Evolutionary conservation across 2,329 filamentous ascomycete genomes (phyloP).

Genomic region (Akanthomyces dipterigenus): DNA sequence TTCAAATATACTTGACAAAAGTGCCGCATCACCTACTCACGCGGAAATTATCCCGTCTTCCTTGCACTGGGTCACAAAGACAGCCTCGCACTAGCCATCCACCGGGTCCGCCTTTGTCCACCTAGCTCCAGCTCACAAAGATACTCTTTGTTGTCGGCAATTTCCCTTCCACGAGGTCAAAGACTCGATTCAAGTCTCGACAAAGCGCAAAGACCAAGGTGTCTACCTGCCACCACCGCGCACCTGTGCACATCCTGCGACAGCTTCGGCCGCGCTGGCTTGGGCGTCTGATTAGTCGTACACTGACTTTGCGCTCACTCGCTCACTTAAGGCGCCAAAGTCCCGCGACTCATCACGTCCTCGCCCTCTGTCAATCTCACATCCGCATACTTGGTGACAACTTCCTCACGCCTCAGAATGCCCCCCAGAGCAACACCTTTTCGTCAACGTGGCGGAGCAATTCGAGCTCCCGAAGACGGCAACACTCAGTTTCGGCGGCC

Average conservation of each 20-base stretch:
- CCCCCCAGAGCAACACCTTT: slow-evolving; percentile 12
- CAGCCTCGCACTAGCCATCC: not conserved
- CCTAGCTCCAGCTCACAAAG: slow-evolving; percentile 13
- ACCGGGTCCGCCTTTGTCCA: slow-evolving; percentile 5
- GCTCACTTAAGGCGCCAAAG: not conserved
- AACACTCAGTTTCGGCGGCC: slow-evolving; percentile 18
- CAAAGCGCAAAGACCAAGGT: slow-evolving; percentile 6
- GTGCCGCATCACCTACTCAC: not conserved
- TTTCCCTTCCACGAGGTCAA: slow-evolving; percentile 7
- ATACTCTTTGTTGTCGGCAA: slow-evolving; percentile 21
- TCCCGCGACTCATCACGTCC: not conserved
- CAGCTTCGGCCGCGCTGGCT: slow-evolving; percentile 4
- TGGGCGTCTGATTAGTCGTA: not conserved
- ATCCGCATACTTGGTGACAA: not conserved
- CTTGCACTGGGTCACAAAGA: not conserved
- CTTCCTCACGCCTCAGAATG: slow-evolving; percentile 9
- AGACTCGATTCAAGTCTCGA: not conserved
- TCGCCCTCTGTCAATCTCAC: not conserved
- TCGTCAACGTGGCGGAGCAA: not conserved
- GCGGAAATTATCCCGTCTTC: not conserved
- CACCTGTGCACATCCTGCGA: not conserved
- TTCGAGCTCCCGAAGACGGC: slow-evolving; percentile 3
- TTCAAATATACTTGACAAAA: not conserved
- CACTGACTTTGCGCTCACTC: slow-evolving; percentile 5
- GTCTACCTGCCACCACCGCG: not conserved